A percentile compares a stretch with the other conserved stretches of the same genome.
Conservation (phyloP, 148 eudicot genomes). For the Silene latifolia region DNA sequence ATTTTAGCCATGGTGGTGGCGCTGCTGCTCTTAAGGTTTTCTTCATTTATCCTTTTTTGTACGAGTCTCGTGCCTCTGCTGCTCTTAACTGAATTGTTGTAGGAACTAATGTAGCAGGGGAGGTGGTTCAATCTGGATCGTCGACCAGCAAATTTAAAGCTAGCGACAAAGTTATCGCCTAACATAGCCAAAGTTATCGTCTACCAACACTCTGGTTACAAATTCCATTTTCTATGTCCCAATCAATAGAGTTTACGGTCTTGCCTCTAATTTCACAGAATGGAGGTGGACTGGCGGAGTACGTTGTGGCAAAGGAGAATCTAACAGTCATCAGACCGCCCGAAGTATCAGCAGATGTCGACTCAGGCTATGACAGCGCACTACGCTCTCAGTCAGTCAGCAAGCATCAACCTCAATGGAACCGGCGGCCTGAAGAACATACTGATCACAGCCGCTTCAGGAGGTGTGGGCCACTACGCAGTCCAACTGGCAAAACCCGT, state of each 20-base stretch:
- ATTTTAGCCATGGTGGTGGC: slow-evolving; percentile 48
- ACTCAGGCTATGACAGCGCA: slow-evolving; percentile 58
- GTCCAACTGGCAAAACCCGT: slow-evolving; percentile 79
- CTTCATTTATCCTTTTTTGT: neutral
- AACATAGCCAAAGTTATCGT: slow-evolving; percentile 16
- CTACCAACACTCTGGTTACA: neutral
- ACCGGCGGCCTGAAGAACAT: slow-evolving; percentile 49
- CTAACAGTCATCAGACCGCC: slow-evolving; percentile 48
- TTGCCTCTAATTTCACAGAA: slow-evolving; percentile 23
- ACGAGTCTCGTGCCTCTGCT: too few species aligned
- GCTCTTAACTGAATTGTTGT: too few species aligned
- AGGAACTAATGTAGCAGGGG: slow-evolving; percentile 81
- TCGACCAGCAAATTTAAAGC: slow-evolving; percentile 52
- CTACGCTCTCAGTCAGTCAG: slow-evolving; percentile 44
- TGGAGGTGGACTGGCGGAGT: slow-evolving; percentile 81
- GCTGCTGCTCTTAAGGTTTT: slow-evolving; percentile 43
- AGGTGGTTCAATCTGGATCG: slow-evolving; percentile 63
- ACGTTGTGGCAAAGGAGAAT: slow-evolving; percentile 48
- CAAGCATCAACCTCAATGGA: slow-evolving; percentile 53
- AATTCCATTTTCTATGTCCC: too few species aligned
- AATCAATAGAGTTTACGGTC: neutral
- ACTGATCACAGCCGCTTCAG: slow-evolving; percentile 62
- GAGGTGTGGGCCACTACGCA: slow-evolving; percentile 74
- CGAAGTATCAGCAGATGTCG: slow-evolving; percentile 65
- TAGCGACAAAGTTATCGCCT: slow-evolving; percentile 74